Evolutionary conservation across 129 eudicot species (phyloP), one percentile per base, ranked within the genome.

Genomic region (Scalesia atractyloides): DNA sequence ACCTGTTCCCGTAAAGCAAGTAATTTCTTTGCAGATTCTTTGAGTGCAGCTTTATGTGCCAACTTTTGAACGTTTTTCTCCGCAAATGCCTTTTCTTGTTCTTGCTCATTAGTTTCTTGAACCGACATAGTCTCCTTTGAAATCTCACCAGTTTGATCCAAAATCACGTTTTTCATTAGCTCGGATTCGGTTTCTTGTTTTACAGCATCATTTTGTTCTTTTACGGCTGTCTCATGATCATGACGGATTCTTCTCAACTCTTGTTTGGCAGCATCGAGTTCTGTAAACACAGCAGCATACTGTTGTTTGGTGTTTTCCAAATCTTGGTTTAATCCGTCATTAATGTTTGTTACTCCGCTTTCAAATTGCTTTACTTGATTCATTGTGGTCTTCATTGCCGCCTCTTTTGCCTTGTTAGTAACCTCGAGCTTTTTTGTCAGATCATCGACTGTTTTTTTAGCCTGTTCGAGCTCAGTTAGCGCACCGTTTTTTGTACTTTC

Each of bases 181-280:
- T 84, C 88, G 5, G 99, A 88, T 67, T 86, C 97, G 9, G 79
- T 73, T 72, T 72, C 87, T 74, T 81, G 88, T 72, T 79, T 84
- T 16, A 65, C 48, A 41, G 94, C 89, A 41, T 36, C 59, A 36
- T 76, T 52, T 74, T 80, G 91, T 52, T 73, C 91, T 75, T 84
- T 85, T 14, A 67, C 19, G 62, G 84, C 73, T 43, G 82, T 78
- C 41, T 81, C 80, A 81, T 52, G 77, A 77, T 86, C 96, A 54
- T 83, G 96, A 14, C 85, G 87, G 9, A 86, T 74, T 69, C 84
- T 83, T 79, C 82, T 78, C 14, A 88, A 81, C 52, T 82, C 91
- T 81, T 86, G 89, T 77, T 90, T 95, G 22, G 91, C 89, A 14
- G 93, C 68, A 83, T 88, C 83, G 9, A 95, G 94, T 69, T 88